A percentile compares a stretch with the other conserved stretches of the same genome.
Conservation (phyloP, 1,284 basidiomycete species). For the Trichosporon asahii region DNA sequence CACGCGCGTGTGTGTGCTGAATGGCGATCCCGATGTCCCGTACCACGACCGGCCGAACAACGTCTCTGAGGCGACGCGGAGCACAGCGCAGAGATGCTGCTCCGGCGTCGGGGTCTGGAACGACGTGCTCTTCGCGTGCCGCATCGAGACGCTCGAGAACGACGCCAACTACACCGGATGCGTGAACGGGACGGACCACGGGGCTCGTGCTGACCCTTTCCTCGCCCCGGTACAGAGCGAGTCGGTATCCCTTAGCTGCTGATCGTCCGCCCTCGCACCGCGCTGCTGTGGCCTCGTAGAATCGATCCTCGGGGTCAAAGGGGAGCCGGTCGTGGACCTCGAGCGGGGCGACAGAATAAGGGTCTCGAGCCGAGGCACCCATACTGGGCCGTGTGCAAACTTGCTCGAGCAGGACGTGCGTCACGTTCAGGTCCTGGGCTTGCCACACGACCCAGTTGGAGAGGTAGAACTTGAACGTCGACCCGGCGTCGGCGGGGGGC, state of each 20-base stretch:
- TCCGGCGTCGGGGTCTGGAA: no score
- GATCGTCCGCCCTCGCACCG: conserved; percentile 31
- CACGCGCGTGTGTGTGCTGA: no score
- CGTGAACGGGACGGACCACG: conserved; percentile 3
- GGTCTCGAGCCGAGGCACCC: conserved; percentile 17
- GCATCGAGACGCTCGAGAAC: no score
- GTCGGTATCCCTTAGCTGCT: conserved; percentile 39
- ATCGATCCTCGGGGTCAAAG: conserved; percentile 21
- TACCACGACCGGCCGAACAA: no score
- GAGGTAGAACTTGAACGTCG: conserved; percentile 37
- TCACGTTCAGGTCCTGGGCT: conserved; percentile 23
- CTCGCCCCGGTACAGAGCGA: conserved; percentile 34
- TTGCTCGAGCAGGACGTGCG: conserved; percentile 39
- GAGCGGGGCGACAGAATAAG: not conserved
- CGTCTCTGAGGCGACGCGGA: no score
- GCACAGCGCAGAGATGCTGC: no score
- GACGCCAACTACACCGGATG: no score
- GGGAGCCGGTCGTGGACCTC: conserved; percentile 13
- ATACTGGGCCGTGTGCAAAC: conserved; percentile 34
- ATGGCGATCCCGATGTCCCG: no score
- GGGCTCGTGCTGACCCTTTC: conserved; percentile 30
- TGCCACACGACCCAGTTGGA: conserved; percentile 19
- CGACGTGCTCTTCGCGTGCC: no score
- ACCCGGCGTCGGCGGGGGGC: conserved; percentile 20
- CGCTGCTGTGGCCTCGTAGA: not conserved